Conservation (phyloP, 225 moss, liverwort and hornwort genomes). For the Sphagnum tenellum region DNA sequence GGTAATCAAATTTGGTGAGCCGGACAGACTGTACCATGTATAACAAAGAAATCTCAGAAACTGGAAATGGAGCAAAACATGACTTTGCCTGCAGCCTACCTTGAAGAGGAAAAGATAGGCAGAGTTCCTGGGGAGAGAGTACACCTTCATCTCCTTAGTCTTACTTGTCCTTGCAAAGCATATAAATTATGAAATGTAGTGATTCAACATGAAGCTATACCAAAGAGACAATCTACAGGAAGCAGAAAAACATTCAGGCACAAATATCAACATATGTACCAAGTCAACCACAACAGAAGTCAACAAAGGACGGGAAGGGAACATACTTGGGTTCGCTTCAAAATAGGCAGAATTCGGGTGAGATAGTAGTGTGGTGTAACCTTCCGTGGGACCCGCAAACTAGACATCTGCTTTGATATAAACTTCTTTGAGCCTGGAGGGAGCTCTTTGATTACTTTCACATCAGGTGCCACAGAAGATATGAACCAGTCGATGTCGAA, state of each 20-base stretch:
- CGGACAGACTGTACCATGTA: conserved; percentile 33
- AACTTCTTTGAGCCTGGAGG: conserved; percentile 3
- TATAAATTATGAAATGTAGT: too few relatives aligned
- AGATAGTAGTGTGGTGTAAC: conserved; percentile 42
- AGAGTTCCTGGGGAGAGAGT: too few relatives aligned
- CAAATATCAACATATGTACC: too few relatives aligned
- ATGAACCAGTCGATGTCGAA: conserved; percentile 79
- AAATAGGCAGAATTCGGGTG: conserved; percentile 17
- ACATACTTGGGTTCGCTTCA: conserved; percentile 23
- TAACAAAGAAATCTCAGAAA: too few relatives aligned
- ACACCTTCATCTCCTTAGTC: too few relatives aligned
- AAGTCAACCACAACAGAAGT: not conserved
- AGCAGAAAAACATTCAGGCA: too few relatives aligned
- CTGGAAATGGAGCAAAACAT: too few relatives aligned
- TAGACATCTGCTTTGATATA: conserved; percentile 4
- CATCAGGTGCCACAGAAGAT: conserved; percentile 47
- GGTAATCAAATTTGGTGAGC: conserved; percentile 71
- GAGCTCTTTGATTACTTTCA: conserved; percentile 45
- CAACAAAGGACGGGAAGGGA: not conserved
- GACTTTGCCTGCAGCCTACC: too few relatives aligned
- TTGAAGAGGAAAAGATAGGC: too few relatives aligned
- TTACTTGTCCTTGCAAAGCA: too few relatives aligned
- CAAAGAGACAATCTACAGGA: too few relatives aligned
- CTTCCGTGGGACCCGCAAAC: conserved; percentile 57
- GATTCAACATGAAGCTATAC: too few relatives aligned